Percentiles rank a stretch among this genome's conserved stretches.
Evolutionary conservation across 352 stramenopile genomes (phyloP).

Genomic region (Globisporangium mamillatum): DNA sequence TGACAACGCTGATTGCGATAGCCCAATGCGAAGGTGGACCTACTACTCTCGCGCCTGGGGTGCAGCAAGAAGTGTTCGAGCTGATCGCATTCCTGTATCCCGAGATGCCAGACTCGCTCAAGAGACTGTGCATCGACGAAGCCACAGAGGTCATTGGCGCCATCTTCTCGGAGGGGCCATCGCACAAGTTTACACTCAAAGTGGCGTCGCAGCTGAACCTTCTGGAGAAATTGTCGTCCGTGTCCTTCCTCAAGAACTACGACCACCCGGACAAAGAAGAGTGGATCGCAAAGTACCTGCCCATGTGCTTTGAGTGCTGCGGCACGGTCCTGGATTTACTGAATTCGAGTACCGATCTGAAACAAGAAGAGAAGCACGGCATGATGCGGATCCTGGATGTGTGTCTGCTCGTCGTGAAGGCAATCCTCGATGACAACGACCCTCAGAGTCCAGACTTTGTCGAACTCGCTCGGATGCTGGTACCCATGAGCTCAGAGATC

Average conservation of each 20-base stretch:
- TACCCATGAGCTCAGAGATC: slow-evolving; percentile 55
- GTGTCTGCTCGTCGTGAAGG: slow-evolving; percentile 49
- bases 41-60: slow-evolving; percentile 23
- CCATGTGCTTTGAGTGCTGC: slow-evolving; percentile 66
- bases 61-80: slow-evolving; percentile 35
- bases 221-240: slow-evolving; percentile 36
- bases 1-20: slow-evolving; percentile 39
- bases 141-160: slow-evolving; percentile 41
- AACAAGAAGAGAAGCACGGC: slow-evolving; percentile 21
- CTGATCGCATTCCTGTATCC: slow-evolving; percentile 48
- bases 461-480: slow-evolving; percentile 43
- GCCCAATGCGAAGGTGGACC: slow-evolving; percentile 26
- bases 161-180: slow-evolving; percentile 53
- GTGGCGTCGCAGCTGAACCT: slow-evolving; percentile 43
- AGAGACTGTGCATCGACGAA: slow-evolving; percentile 44
- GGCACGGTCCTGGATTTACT: slow-evolving; percentile 60
- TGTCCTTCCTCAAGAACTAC: slow-evolving; percentile 45
- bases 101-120: slow-evolving; percentile 32
- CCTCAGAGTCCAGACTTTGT: slow-evolving; percentile 24
- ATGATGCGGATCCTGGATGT: slow-evolving; percentile 63
- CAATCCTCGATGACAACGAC: slow-evolving; percentile 57
- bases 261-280: slow-evolving; percentile 43
- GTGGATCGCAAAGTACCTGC: slow-evolving; percentile 59
- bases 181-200: slow-evolving; percentile 37
- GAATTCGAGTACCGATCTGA: slow-evolving; percentile 9